phyloP scores from a whole-genome alignment of 164 flowering plant genomes.

The Magnolia sinica region DNA sequence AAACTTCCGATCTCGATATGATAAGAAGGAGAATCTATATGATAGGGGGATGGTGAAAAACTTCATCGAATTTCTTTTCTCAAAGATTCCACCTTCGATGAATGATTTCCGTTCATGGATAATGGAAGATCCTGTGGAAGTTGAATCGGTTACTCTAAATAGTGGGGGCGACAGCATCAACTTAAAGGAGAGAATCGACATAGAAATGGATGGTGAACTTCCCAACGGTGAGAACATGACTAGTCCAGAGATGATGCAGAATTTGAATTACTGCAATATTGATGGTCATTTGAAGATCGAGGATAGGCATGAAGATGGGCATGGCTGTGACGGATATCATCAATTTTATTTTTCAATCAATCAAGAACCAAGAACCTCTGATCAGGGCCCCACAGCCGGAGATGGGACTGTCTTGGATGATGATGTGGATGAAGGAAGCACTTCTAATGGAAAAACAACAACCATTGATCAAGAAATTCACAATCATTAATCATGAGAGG shows the following conservation, averaged over 20 bases:
- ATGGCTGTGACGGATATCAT: constrained; percentile 15
- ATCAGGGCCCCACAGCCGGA: constrained; percentile 3
- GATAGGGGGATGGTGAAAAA: constrained; percentile 51
- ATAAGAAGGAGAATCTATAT: constrained; percentile 80
- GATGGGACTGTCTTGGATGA: constrained; percentile 1
- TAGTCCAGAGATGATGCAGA: constrained; percentile 60
- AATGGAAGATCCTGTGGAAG: constrained; percentile 29
- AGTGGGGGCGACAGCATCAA: constrained; percentile 23
- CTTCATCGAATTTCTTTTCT: constrained; percentile 46
- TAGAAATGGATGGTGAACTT: constrained; percentile 54
- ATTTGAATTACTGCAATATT: constrained; percentile 52
- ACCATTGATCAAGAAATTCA: background rate
- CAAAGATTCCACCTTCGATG: constrained; percentile 59
- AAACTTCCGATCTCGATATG: constrained; percentile 88
- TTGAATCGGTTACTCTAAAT: constrained; percentile 23
- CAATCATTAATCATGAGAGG: background rate
- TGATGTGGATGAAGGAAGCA: constrained; percentile 11
- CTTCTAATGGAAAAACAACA: background rate
- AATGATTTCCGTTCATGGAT: constrained; percentile 56
- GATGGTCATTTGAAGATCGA: constrained; percentile 48
- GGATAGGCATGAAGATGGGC: constrained; percentile 31
- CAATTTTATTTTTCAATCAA: constrained; percentile 25
- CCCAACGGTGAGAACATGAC: constrained; percentile 27
- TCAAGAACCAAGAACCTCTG: constrained; percentile 21
- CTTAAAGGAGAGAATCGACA: constrained; percentile 59